Conservation (phyloP, 2,329 filamentous ascomycete genomes). For the Ciborinia camelliae region DNA sequence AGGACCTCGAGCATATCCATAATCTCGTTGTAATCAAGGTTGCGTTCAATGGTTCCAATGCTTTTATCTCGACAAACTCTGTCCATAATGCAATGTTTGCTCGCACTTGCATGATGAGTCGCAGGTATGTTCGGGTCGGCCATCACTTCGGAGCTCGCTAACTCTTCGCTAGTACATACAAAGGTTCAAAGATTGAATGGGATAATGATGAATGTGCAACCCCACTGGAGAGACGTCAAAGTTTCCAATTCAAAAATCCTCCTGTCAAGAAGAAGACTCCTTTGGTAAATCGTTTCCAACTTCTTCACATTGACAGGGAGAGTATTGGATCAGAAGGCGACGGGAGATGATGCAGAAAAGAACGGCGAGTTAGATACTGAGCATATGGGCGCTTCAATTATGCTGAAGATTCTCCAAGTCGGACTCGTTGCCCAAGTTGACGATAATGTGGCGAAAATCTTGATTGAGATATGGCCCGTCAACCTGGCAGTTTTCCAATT, state of each 20-base stretch:
- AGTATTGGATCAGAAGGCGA: slow-evolving; percentile 36
- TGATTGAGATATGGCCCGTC: not conserved
- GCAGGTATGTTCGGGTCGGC: slow-evolving; percentile 21
- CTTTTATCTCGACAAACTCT: slow-evolving; percentile 72
- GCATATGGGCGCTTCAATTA: slow-evolving; percentile 16
- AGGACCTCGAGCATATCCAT: slow-evolving; percentile 79
- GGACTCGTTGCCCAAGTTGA: not conserved
- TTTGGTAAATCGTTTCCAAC: slow-evolving; percentile 58
- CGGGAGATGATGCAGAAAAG: too few relatives aligned
- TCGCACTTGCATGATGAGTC: slow-evolving; percentile 71
- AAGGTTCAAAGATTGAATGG: slow-evolving; percentile 67
- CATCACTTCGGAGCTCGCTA: slow-evolving; percentile 25
- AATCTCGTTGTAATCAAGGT: slow-evolving; percentile 69
- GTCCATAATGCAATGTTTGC: slow-evolving; percentile 73
- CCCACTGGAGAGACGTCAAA: slow-evolving; percentile 33
- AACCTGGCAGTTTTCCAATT: not conserved
- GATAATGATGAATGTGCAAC: slow-evolving; percentile 66
- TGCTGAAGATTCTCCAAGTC: not conserved
- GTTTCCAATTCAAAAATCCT: slow-evolving; percentile 32
- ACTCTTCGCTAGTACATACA: slow-evolving; percentile 56
- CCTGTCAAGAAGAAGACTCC: slow-evolving; percentile 40
- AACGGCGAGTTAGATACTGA: slow-evolving; percentile 18
- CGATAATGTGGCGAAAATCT: not conserved
- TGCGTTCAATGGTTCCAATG: slow-evolving; percentile 55
- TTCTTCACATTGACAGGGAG: slow-evolving; percentile 51